These are phyloP conservation scores for Kazachstania taianensis DNA, from an alignment of 805 yeast genomes.

Conservation along the genomic window DNA sequence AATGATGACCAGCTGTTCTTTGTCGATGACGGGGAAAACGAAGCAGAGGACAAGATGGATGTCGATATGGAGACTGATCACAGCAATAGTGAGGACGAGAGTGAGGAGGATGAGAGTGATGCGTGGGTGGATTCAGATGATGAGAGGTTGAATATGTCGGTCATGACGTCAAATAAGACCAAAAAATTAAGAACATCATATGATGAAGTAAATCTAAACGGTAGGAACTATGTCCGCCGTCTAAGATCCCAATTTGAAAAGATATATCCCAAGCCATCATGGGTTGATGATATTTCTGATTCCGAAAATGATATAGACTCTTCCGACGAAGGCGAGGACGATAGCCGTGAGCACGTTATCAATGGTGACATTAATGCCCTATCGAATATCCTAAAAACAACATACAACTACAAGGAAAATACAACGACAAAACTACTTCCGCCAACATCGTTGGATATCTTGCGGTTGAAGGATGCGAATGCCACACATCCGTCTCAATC, in stretches of 20 bases:
- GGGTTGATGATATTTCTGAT: constrained; percentile 44
- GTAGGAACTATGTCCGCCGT: constrained; percentile 51
- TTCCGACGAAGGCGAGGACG: constrained; percentile 18
- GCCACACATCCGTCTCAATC: constrained; percentile 55
- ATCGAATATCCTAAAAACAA: constrained; percentile 29
- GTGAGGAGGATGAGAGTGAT: constrained; percentile 29
- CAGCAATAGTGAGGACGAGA: constrained; percentile 26
- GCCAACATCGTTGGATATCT: constrained; percentile 58
- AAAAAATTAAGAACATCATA: constrained; percentile 61
- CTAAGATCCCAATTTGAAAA: constrained; percentile 62
- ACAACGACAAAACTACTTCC: constrained; percentile 51
- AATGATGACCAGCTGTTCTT: constrained; percentile 23
- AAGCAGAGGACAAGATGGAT: constrained; percentile 16
- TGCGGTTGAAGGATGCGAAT: constrained; percentile 84
- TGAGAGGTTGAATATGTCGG: constrained; percentile 55
- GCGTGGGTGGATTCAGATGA: constrained; percentile 93
- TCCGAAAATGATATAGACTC: constrained; percentile 24
- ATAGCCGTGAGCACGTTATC: constrained; percentile 22
- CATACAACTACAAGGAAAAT: constrained; percentile 33
- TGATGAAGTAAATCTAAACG: constrained; percentile 43
- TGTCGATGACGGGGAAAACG: constrained; percentile 25
- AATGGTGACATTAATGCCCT: constrained; percentile 35
- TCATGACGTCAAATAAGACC: constrained; percentile 47
- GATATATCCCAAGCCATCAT: constrained; percentile 73
- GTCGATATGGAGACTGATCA: constrained; percentile 16